Base-by-base conservation (phyloP, 1,284 basidiomycete species). In the Rhizopogon hawkerae region DNA sequence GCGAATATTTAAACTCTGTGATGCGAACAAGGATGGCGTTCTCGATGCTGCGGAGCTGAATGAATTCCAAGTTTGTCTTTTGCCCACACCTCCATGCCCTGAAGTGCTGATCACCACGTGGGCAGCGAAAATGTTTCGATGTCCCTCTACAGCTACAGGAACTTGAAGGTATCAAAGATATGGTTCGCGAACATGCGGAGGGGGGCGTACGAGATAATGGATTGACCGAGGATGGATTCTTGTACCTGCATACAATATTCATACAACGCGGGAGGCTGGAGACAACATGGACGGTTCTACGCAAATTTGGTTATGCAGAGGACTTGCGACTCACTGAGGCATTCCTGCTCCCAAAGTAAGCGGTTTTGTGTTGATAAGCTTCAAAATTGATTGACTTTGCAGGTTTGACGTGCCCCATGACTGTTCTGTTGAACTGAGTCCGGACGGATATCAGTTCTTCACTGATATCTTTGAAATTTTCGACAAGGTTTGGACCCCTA, bases 381-480 rank as follows among this genome's bases (percentile, higher is more conserved):
- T 21, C 64, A 53, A 43, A 57, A 56, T 46, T 58, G 52, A 46
- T 44, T 14, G 3, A n/a, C 7, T 18, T 46, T 23, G 13, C 14
- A 94, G 87, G 63, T 94, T 97, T 60, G 92, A 96, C 51, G 91
- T 98, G 7, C 89, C 92, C 0, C 72, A 79, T 45, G 95, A 97
- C 63, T 97, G 92, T 66, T 93, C 92, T 0, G 94, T 96, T 5
- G 96, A 98, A 70, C 76, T 98, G 31, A 91, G 86, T 60, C 93
- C 89, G 3, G 73, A 88, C 34, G 95, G 95, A 3, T 96, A 98
- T 67, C 89, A 95, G 61, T 98, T 98, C 73, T 86, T 98, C 57
- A 98, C 95, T 0, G 95, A 97, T 58, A 84, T 97, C 37, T 98
- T 98, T 63, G 91, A 98, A 67, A 86, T 85, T 11, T 96, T 93